phyloP scores from a whole-genome alignment of 768 basidiomycete species.

The Rhizopogon vinicolor region DNA sequence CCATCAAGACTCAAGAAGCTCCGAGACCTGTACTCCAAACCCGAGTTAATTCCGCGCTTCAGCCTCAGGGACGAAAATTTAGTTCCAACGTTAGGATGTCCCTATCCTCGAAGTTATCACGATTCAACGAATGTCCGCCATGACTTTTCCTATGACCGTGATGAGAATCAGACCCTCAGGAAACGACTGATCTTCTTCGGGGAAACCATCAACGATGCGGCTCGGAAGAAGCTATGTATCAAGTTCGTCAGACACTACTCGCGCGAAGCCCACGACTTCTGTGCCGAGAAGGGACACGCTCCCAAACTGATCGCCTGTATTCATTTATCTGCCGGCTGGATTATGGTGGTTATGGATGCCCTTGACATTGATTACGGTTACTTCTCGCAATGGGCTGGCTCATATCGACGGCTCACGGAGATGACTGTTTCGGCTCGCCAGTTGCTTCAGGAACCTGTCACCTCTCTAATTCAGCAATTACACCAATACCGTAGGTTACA shows the following conservation, averaged over 20 bases:
- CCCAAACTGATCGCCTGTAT: background rate
- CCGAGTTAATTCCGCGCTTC: background rate
- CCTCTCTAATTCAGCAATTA: background rate
- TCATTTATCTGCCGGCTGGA: background rate
- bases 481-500: background rate
- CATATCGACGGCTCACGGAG: background rate
- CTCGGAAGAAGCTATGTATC: background rate
- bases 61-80: background rate
- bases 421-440: background rate
- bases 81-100: background rate
- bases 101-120: background rate
- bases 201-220: background rate
- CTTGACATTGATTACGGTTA: background rate
- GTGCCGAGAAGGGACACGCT: background rate
- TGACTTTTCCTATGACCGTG: background rate
- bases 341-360: conserved; percentile 5
- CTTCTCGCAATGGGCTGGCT: background rate
- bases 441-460: background rate
- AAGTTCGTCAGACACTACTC: background rate
- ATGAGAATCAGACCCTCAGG: background rate
- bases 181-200: background rate
- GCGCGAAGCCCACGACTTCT: background rate
- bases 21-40: background rate
- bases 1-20: background rate
- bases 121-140: background rate